Evolutionary conservation across 2,329 filamentous ascomycete genomes (phyloP), one percentile per base, ranked within the genome.

Genomic region (Macrophomina pseudophaseolina): DNA sequence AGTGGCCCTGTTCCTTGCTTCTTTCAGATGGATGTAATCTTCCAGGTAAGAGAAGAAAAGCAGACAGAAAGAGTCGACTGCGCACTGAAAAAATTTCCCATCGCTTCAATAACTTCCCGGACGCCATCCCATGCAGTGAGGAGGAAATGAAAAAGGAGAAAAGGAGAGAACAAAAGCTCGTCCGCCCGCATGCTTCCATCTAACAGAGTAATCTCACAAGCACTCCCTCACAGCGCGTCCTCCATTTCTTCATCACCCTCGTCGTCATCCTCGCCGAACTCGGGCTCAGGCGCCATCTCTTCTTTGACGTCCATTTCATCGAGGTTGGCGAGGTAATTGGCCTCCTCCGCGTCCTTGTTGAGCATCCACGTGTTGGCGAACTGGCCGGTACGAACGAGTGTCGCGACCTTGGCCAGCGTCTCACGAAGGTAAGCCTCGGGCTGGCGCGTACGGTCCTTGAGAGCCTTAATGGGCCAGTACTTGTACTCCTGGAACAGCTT

Each of bases 361-460:
- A 97, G 81, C 71, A 90, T 90, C 89, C 93, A 98, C 71, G 90
- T 90, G 76, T 93, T 94, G 62, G 92, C 90, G 75, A 96, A 97
- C 3, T 88, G 86, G 32, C 94, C 94, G 54, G 88, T 90, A 78
- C 93, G 92, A 76, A 96, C 90, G 68, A 97, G 81, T 23, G 91
- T 87, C 0, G 93, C 94, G 68, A 98, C 87, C 74, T 93, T 89
- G 69, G 94, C 91, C 71, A 99, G 81, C 0, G 90, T 90, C 75
- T 95, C 88, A 65, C 94, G 93, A 69, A 99, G 87, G 78, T 94
- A 98, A n/a, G 91, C 89, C 76, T 98, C 95, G 1, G 95, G 95
- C 80, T 99, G 95, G 68, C 90, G 87, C 46, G 96, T 87, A 68
- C 86, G 83, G 60, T 88, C 85, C 70, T 93, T 92, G 71, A 99